A percentile compares a stretch with the other conserved stretches of the same genome.
These are phyloP conservation scores for Russula brevipes DNA, from an alignment of 768 basidiomycete species.

Conservation along the genomic window DNA sequence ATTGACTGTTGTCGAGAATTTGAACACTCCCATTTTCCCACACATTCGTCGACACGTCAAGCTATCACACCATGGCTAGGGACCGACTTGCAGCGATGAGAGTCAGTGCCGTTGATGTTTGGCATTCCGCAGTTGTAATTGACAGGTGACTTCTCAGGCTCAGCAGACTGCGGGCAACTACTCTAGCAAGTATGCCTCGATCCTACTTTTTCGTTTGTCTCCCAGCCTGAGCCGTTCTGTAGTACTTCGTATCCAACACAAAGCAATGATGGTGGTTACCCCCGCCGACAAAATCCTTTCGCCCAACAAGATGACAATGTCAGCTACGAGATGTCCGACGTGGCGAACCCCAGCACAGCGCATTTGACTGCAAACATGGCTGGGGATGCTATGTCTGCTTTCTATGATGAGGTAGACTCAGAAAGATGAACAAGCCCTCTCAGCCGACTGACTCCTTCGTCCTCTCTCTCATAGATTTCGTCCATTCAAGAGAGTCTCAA, in stretches of 20 bases:
- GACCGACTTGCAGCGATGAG: slow-evolving; percentile 88
- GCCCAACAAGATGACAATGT: slow-evolving; percentile 55
- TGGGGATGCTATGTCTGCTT: slow-evolving; percentile 58
- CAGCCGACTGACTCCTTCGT: not conserved
- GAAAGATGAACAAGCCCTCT: not conserved
- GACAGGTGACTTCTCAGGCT: slow-evolving; percentile 41
- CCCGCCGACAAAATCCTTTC: slow-evolving; percentile 56
- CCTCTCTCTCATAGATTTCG: slow-evolving; percentile 36
- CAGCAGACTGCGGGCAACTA: slow-evolving; percentile 55
- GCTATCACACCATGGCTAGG: slow-evolving; percentile 60
- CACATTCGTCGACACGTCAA: slow-evolving; percentile 24
- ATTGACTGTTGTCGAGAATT: slow-evolving; percentile 26
- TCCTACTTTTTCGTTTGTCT: slow-evolving; percentile 3
- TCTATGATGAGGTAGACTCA: slow-evolving; percentile 66
- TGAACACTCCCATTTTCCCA: not conserved
- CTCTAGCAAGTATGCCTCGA: slow-evolving; percentile 42
- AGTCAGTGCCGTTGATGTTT: slow-evolving; percentile 40
- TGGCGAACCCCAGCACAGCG: slow-evolving; percentile 52
- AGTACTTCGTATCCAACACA: slow-evolving; percentile 22
- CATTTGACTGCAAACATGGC: slow-evolving; percentile 31
- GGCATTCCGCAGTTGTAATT: slow-evolving; percentile 8
- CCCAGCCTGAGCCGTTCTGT: not conserved
- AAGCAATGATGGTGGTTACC: slow-evolving; percentile 20
- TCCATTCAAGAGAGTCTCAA: slow-evolving; percentile 44
- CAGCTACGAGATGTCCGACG: slow-evolving; percentile 68